Conservation (phyloP, 2,329 filamentous ascomycete species). For the Cladorrhinum sp. region DNA sequence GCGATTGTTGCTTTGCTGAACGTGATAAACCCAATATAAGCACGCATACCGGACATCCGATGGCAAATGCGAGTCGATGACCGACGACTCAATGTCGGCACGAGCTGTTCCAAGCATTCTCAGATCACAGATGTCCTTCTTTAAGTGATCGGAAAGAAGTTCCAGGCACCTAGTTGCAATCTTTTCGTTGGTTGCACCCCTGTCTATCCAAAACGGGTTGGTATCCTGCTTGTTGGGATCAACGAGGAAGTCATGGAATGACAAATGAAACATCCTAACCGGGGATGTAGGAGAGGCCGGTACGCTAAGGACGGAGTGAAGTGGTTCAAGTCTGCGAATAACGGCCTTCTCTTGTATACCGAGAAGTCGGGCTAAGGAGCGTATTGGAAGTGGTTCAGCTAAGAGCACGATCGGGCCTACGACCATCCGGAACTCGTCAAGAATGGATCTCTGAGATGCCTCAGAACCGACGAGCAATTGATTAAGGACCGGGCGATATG, state of each 20-base stretch:
- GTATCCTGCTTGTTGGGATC: constrained; percentile 27
- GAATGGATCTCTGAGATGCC: neutral
- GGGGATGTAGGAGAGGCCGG: constrained; percentile 26
- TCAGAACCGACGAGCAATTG: constrained; percentile 1
- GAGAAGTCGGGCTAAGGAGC: constrained; percentile 31
- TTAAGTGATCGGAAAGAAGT: constrained; percentile 33
- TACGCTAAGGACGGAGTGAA: constrained; percentile 37
- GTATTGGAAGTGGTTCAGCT: constrained; percentile 31
- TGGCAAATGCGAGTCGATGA: constrained; percentile 28
- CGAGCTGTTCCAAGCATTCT: constrained; percentile 27
- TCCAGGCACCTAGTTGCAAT: constrained; percentile 36
- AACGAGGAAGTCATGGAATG: constrained; percentile 40
- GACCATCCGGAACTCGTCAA: constrained; percentile 28
- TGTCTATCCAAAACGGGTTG: constrained; percentile 37
- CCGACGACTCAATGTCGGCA: constrained; percentile 24
- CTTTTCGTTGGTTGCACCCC: constrained; percentile 25
- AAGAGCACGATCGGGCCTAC: constrained; percentile 34
- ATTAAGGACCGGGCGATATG: constrained; percentile 17
- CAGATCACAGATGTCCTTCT: constrained; percentile 36
- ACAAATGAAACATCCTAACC: constrained; percentile 34
- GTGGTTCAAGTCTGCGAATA: constrained; percentile 24
- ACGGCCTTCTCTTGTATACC: constrained; percentile 20
- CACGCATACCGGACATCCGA: constrained; percentile 39
- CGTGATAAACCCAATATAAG: constrained; percentile 37
- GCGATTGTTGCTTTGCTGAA: constrained; percentile 26